Evolutionary conservation across 805 yeast species (phyloP), one percentile per base, ranked within the genome.

Genomic region (Sugiyamaella lignohabitans): DNA sequence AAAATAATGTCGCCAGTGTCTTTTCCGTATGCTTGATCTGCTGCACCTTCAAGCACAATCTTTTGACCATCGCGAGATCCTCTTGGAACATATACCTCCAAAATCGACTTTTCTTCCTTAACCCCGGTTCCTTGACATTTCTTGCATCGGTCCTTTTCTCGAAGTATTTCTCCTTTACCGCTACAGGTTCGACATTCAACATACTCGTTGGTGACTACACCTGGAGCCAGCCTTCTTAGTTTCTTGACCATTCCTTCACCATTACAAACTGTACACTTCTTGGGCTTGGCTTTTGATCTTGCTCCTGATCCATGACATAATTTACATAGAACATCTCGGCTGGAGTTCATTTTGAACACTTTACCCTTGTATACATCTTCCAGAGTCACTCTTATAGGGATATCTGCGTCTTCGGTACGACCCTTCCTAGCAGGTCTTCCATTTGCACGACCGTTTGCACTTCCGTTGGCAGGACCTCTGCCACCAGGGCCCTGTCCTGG

Each of bases 331-430:
- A 84, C 71, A 57, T 84, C 77, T 61, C 96, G 75, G 2, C 82
- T 77, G 2, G 84, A 74, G 2, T 84, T 74, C 58, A 85, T 76
- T 59, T 85, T 85, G 52, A 88, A 73, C 5, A 81, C 77, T 61
- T 86, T 86, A 3, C 98, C 96, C 53, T 78, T 79, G 70, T 78
- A 88, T 38, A 86, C 64, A 49, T 87, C 95, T 47, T 80, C 85
- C 51, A 87, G 64, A 0, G 84, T 70, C 10, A 89, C 76, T 3
- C 74, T 76, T 10, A 87, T 73, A 21, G 78, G 75, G 41, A 87
- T 61, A n/a, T 68, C 65, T 0, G 88, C 93, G 61, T 86, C 87
- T 3, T 72, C 80, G 0, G 94, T 83, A 27, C 62, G 53, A 20
- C 50, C 45, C 10, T 52, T 40, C 23, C 51, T 40, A 17, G 57